phyloP scores from a whole-genome alignment of 805 yeast genomes.

The Pichia paraexigua region DNA sequence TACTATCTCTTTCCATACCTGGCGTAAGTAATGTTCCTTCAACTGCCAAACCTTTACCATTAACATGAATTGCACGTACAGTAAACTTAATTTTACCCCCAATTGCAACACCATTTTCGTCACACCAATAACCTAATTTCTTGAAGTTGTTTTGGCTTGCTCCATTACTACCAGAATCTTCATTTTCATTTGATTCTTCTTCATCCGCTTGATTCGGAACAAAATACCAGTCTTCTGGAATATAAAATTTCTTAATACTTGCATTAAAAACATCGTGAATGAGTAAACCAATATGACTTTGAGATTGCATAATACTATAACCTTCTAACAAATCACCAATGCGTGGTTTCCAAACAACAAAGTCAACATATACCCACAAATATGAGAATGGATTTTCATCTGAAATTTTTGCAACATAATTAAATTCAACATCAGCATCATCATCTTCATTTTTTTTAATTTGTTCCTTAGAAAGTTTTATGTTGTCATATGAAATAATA shows the following conservation, averaged over 20 bases:
- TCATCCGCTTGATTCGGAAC: constrained; percentile 73
- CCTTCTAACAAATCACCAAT: constrained; percentile 87
- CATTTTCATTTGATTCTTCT: constrained; percentile 10
- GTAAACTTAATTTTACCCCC: constrained; percentile 80
- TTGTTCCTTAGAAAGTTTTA: constrained; percentile 41
- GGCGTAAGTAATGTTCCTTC: constrained; percentile 77
- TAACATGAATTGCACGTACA: constrained; percentile 61
- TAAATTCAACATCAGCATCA: constrained; percentile 32
- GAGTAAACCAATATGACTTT: constrained; percentile 87
- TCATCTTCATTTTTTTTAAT: constrained; percentile 31
- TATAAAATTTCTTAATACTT: constrained; percentile 72
- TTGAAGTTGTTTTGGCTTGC: constrained; percentile 5
- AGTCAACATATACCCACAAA: constrained; percentile 76
- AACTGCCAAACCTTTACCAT: constrained; percentile 76
- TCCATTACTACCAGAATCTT: constrained; percentile 1
- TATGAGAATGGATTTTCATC: constrained; percentile 83
- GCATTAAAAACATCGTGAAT: constrained; percentile 94
- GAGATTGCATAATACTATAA: constrained; percentile 82
- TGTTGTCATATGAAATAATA: constrained; percentile 68
- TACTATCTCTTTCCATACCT: constrained; percentile 45
- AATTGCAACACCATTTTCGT: constrained; percentile 60
- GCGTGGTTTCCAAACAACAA: constrained; percentile 84
- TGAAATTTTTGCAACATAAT: constrained; percentile 56
- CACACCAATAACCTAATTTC: constrained; percentile 84
- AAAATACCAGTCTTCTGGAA: constrained; percentile 84